Base-by-base conservation (phyloP, 1,284 basidiomycete genomes). In the Sanguinoderma infundibulare region DNA sequence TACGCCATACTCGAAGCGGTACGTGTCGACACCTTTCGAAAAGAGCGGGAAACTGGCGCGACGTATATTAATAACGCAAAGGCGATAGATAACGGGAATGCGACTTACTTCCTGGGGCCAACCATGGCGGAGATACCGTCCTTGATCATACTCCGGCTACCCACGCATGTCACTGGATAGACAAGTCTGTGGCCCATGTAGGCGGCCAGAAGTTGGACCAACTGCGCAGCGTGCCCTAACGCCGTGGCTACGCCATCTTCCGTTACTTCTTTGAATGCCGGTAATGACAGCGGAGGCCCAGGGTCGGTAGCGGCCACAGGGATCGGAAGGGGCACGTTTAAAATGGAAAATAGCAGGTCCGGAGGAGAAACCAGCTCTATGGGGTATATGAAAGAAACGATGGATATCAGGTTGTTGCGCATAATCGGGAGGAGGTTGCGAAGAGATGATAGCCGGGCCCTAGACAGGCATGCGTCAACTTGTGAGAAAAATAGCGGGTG, bases 1-100 rank as follows among this genome's bases (percentile, higher is more conserved):
- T 4, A 98, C 96, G 9, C 91, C 98, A 77, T 99, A 99, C 74
- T 99, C 97, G 74, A 98, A 99, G 30, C 98, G 85, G 77, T 98
- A 98, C 42, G 90, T 89, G 74, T 99, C 98, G 59, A 98, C 95
- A 10, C 96, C 95, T 75, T 89, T 94, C 0, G 92, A 91, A 73
- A 96, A 98, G 36, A 99, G 79, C 10, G 97, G 96, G 74, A 98
- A 98, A 82, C 95, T 96, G 34, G 4, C n/a, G 40, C 14, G 22
- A 44, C 32, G 64, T 39, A 12, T 44, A 68, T 52, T 32, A 50
- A 66, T 58, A 55, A 34, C 24, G 57, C 68, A 60, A 40, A 44
- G 50, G 38, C 53, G 46, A 39, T 30, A 60, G 38, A n/a, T 47
- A 40, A 53, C 35, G 34, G 5, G 24, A 35, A 40, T 32, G 58